Base-by-base conservation (phyloP, 148 eudicot species). In the Euryodendron excelsum region DNA sequence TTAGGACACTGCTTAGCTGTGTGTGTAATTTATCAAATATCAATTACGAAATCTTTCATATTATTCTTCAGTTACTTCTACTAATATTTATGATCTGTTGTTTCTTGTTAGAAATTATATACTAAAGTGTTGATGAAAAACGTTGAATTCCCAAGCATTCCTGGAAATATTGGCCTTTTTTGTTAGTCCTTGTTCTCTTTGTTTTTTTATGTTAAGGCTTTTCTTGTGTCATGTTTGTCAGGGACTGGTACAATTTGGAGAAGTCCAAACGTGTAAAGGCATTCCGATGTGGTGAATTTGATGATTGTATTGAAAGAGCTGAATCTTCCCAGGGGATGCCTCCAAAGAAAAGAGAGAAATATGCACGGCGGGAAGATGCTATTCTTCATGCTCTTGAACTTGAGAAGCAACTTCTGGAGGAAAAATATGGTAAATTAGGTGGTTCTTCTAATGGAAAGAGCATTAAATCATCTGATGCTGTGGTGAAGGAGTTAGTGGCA, bases 231-330 rank as follows among this genome's bases (percentile, higher is more conserved):
- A n/a, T 85, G 58, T 71, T 68, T 82, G 56, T 69, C 75, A 96
- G 99, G 85, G 99, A 96, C 74, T 96, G 98, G 99, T 96, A 96
- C 91, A 93, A 96, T 82, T 88, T 96, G 79, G 99, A 93, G 85
- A 96, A 96, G 81, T 96, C 98, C 59, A 96, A 93, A 89, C 98
- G 97, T 78, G 99, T 96, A 50, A 96, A 96, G 83, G 85, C 99
- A 69, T 96, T 96, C 78, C 87, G 99, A 62, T 96, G 99, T 87
- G 99, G 99, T 47, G 99, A 93, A 75, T 96, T 96, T 85, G 91
- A 93, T 84, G 98, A 90, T 62, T 96, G 97, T 77, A 96, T 96
- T 80, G 92, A 90, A 85, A 92, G 90, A 80, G 99, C 97, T 75
- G 94, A 92, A 83, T 92, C 98, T 80, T 80, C 97, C 44, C 86